These are phyloP conservation scores for Rubroboletus satanas DNA, from an alignment of 768 basidiomycete genomes.

Conservation along the genomic window DNA sequence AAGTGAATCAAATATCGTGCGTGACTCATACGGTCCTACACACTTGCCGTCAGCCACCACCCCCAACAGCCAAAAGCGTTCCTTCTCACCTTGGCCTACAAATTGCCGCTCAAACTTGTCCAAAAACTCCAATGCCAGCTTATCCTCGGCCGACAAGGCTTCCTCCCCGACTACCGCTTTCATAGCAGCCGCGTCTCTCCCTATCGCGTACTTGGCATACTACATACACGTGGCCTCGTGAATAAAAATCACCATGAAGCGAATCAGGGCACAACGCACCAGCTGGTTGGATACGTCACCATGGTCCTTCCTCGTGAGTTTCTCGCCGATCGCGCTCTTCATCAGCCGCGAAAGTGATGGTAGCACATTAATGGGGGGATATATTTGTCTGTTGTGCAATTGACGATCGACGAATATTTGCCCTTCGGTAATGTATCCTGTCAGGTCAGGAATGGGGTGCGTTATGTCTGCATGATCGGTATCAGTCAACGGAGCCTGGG, in stretches of 20 bases:
- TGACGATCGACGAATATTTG: conserved; percentile 99
- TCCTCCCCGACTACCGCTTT: conserved; percentile 99
- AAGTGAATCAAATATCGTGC: conserved; percentile 94
- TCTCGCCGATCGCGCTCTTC: conserved; percentile 99
- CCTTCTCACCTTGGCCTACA: conserved; percentile 81
- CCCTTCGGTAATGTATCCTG: conserved; percentile 98
- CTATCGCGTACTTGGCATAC: conserved; percentile 99
- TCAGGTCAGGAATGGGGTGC: conserved; percentile 99
- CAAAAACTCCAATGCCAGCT: conserved; percentile 93
- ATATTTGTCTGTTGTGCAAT: conserved; percentile 94
- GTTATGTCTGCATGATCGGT: conserved; percentile 76
- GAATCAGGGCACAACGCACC: conserved; percentile 48
- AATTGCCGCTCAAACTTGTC: conserved; percentile 98
- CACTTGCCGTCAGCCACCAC: conserved; percentile 9
- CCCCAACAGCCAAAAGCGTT: accelerated
- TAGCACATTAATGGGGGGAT: conserved; percentile 98
- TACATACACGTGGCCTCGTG: conserved; percentile 39
- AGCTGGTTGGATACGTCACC: conserved; percentile 99
- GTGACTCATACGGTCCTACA: conserved; percentile 87
- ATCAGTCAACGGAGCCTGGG: conserved; percentile 23
- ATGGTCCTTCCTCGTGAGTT: conserved; percentile 96
- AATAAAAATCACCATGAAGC: conserved; percentile 10
- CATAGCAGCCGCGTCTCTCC: conserved; percentile 95
- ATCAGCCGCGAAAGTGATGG: conserved; percentile 98
- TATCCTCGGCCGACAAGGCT: conserved; percentile 91